Evolutionary conservation across 75 land plant species (phyloP), one percentile per base, ranked within the genome.

Genomic region (Chamaecyparis obtusa): DNA sequence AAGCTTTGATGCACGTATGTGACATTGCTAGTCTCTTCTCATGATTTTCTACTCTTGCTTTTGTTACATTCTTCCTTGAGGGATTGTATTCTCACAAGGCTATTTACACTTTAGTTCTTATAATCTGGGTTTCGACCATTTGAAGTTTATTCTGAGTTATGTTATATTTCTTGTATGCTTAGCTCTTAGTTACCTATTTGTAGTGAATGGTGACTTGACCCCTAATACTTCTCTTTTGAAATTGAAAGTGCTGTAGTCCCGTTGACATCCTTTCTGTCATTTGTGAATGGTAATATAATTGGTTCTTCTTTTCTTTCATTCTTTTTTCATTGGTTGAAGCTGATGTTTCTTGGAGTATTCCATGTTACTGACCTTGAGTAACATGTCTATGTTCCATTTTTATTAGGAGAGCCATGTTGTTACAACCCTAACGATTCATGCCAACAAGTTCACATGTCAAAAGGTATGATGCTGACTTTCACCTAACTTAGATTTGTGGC

Each of bases 401-500:
- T 78, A 39, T 83, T 93, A 90, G 84, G 93, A 93, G 94, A 92
- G 89, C n/a, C 90, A 85, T 92, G 83, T 89, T 90, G 91, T 89
- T 87, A 88, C 30, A 54, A 84, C 24, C 78, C 93, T 85, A 60
- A 87, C 86, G 83, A 60, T 86, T 82, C 87, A 71, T 74, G 91
- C 48, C 87, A 90, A 83, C 88, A 91, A 85, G 82, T 86, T 92
- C 27, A 87, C 79, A 88, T 79, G 88, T 88, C 94, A 49, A 93
- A 91, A 93, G 94, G 94, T 93, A 90, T 90, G 90, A 19, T 16
- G 35, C 37, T 33, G 37, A 74, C 14, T 75, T 75, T 35, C 24
- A 35, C 35, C 78, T 11, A 74, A 75, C 15, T 27, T 75, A 35
- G 78, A 13, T 33, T 75, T 75, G 37, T 33, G 78, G 78, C 14